phyloP scores from a whole-genome alignment of 1,139 yeast species.

The Debaryomyces sp. region DNA sequence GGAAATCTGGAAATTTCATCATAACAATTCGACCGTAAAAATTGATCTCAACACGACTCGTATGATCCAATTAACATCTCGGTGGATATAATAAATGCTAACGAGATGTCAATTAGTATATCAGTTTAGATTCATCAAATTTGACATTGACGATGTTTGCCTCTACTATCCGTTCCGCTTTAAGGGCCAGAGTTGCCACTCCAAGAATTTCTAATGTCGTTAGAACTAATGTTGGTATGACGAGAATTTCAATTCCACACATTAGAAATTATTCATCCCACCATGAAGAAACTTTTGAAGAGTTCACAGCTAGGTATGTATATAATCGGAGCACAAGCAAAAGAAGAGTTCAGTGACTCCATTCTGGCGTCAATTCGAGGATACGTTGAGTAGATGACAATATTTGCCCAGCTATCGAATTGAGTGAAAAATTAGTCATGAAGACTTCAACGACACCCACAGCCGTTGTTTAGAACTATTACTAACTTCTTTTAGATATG shows the following conservation, averaged over 20 bases:
- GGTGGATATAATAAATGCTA: slow-evolving; percentile 9
- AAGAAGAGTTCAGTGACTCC: not conserved
- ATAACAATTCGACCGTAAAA: not conserved
- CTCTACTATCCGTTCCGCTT: slow-evolving; percentile 55
- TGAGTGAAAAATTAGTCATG: slow-evolving; percentile 2
- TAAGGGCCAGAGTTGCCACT: slow-evolving; percentile 45
- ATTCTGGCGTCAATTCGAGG: slow-evolving; percentile 1
- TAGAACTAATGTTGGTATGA: slow-evolving; percentile 21
- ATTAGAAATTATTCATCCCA: slow-evolving; percentile 75
- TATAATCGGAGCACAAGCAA: not conserved
- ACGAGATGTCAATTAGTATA: not conserved
- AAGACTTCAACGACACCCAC: not conserved
- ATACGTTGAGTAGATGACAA: not conserved
- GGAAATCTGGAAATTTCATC: not conserved
- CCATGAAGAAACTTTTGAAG: slow-evolving; percentile 91
- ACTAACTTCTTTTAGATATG: slow-evolving; percentile 60
- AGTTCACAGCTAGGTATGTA: slow-evolving; percentile 77
- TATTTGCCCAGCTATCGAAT: not conserved
- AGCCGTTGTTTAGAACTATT: slow-evolving; percentile 9
- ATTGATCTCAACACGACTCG: slow-evolving; percentile 14
- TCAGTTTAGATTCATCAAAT: slow-evolving; percentile 1
- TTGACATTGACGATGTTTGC: slow-evolving; percentile 39
- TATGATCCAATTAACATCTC: slow-evolving; percentile 17
- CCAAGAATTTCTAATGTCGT: slow-evolving; percentile 29
- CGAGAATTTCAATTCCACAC: slow-evolving; percentile 21